Base-by-base conservation (phyloP, 2,329 filamentous ascomycete genomes). In the Xylariaceae sp. region DNA sequence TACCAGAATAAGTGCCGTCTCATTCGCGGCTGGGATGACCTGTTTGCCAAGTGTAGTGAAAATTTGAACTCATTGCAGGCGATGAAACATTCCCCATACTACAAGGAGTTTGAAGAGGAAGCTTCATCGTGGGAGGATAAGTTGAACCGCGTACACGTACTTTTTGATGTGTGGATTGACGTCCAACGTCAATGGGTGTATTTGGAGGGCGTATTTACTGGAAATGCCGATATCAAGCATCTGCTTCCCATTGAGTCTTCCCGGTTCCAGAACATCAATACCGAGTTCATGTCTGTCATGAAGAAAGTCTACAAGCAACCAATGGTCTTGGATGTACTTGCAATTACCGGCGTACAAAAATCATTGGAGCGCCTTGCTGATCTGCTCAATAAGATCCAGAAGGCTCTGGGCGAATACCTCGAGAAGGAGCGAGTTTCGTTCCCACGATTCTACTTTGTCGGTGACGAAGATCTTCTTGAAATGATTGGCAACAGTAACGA, bases 161-260 rank as follows among this genome's bases (percentile, higher is more conserved):
- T 98, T 9, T 98, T 99, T 59, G 93, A 99, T 63, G 90, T 98
- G 13, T 99, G 94, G 94, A 98, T 98, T 55, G 94, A 98, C 66
- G 94, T 99, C n/a, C 93, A 99, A 65, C 85, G 94, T 47, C 93
- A 98, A 68, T 99, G 93, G 93, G 93, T 98, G 7, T 99, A 99
- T 63, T 79, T 99, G 4, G 94, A 99, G 67, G 93, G 93, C 52
- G 93, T 99, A 26, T 99, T 99, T 62, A 96, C 91, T 1, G 93
- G 93, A 44, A 99, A 98, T 60, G 91, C 89, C 30, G 93, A 99
- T 60, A 98, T 99, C 73, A 98, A 97, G 68, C 91, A 97, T 63
- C 74, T 99, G 38, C 78, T 99, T 17, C 94, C 94, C 4, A 90
- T 95, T 49, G 93, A 99, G 63, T 96, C 93, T 1, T 90, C 89